These are phyloP conservation scores for Clonostachys solani DNA, from an alignment of 2,329 filamentous ascomycete species.

Conservation along the genomic window DNA sequence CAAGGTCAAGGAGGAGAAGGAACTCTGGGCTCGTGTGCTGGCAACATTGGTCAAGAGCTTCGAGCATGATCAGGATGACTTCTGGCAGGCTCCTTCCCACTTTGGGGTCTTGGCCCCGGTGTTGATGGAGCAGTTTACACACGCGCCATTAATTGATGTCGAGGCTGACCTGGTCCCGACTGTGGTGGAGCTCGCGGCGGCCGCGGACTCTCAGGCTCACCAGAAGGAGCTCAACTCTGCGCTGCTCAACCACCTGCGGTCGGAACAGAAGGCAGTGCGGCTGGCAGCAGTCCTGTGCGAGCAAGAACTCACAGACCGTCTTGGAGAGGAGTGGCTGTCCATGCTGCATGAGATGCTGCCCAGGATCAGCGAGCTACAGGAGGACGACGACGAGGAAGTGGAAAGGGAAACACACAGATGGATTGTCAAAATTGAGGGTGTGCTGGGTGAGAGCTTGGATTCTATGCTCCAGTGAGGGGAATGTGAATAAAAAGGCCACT, in stretches of 20 bases:
- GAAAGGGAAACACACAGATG: slow-evolving; percentile 86
- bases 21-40: slow-evolving; percentile 67
- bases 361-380: slow-evolving; percentile 90
- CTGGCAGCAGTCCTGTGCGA: slow-evolving; percentile 80
- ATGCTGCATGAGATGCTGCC: slow-evolving; percentile 94
- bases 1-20: slow-evolving; percentile 36
- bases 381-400: slow-evolving; percentile 92
- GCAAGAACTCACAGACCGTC: slow-evolving; percentile 69
- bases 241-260: slow-evolving; percentile 74
- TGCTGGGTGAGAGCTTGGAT: slow-evolving; percentile 86
- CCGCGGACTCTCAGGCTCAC: slow-evolving; percentile 81
- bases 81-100: slow-evolving; percentile 91
- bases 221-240: slow-evolving; percentile 82
- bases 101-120: slow-evolving; percentile 69
- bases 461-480: slow-evolving; percentile 72
- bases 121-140: slow-evolving; percentile 62
- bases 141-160: slow-evolving; percentile 38
- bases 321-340: slow-evolving; percentile 92
- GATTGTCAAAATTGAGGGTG: slow-evolving; percentile 86
- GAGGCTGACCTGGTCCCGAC: slow-evolving; percentile 62
- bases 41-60: slow-evolving; percentile 72
- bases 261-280: slow-evolving; percentile 66
- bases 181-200: slow-evolving; percentile 67
- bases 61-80: slow-evolving; percentile 87
- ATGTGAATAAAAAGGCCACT: too few species aligned